Conservation (phyloP, 768 basidiomycete genomes). For the Phanerodontia chrysosporium region DNA sequence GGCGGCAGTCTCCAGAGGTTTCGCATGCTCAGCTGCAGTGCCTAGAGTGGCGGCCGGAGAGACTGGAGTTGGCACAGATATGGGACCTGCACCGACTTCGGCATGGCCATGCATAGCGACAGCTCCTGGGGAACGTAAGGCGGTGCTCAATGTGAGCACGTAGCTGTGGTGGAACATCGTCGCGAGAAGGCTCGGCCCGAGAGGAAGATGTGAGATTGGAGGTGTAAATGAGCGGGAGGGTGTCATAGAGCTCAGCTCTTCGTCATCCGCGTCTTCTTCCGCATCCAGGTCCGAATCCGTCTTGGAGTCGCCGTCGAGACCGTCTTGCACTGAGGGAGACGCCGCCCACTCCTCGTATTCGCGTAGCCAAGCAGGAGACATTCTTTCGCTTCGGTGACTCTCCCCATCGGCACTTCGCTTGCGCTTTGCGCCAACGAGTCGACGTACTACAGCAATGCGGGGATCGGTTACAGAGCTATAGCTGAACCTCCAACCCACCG, state of each 20-base stretch:
- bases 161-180: conserved; percentile 63
- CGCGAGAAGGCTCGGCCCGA: conserved; percentile 63
- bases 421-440: conserved; percentile 68
- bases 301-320: conserved; percentile 33
- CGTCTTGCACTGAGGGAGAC: conserved; percentile 17
- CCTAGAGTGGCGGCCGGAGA: conserved; percentile 74
- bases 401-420: conserved; percentile 39
- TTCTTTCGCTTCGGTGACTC: conserved; percentile 31
- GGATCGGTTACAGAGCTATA: conserved; percentile 70
- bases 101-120: conserved; percentile 18
- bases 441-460: conserved; percentile 60
- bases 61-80: conserved; percentile 78
- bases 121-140: conserved; percentile 56
- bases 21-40: conserved; percentile 58
- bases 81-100: conserved; percentile 38
- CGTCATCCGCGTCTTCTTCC: conserved; percentile 18
- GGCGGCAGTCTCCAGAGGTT: conserved; percentile 64
- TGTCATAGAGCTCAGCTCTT: conserved; percentile 27
- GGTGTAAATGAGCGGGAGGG: conserved; percentile 63
- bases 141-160: conserved; percentile 57
- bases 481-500: conserved; percentile 40
- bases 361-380: conserved; percentile 40
- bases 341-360: conserved; percentile 46
- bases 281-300: conserved; percentile 34
- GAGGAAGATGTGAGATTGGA: conserved; percentile 64